These are phyloP conservation scores for Protomyces pachydermus DNA, from an alignment of 1,139 yeast species.

Conservation along the genomic window DNA sequence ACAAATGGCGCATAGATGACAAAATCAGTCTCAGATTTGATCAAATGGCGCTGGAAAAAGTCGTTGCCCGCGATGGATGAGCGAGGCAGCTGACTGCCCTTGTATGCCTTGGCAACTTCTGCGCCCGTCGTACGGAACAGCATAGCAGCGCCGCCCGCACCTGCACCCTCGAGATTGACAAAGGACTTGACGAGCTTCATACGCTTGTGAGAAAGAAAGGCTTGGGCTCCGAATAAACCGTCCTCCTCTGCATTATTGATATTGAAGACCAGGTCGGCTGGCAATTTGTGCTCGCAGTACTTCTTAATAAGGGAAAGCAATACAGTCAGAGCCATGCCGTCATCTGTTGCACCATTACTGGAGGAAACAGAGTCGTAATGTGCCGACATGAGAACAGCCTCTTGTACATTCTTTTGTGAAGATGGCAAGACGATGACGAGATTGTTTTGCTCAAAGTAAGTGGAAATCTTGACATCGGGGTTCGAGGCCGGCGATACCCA, in stretches of 20 bases:
- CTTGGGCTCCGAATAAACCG: constrained; percentile 77
- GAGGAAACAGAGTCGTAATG: constrained; percentile 90
- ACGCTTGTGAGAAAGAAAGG: constrained; percentile 75
- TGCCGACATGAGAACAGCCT: constrained; percentile 71
- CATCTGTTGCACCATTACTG: constrained; percentile 84
- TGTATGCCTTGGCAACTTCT: constrained; percentile 34
- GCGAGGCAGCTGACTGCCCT: constrained; percentile 33
- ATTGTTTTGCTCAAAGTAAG: constrained; percentile 19
- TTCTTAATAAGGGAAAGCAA: constrained; percentile 64
- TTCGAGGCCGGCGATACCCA: not conserved
- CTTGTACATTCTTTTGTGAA: constrained; percentile 42
- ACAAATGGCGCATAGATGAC: constrained; percentile 53
- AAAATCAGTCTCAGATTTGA: constrained; percentile 82
- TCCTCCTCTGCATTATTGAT: constrained; percentile 89
- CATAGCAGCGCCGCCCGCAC: constrained; percentile 85
- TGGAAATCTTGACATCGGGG: constrained; percentile 4
- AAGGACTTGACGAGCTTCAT: constrained; percentile 57
- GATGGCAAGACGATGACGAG: constrained; percentile 17
- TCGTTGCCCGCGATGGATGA: constrained; percentile 34
- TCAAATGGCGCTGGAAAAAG: constrained; percentile 44
- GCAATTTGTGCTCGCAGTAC: constrained; percentile 52
- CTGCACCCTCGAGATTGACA: constrained; percentile 90
- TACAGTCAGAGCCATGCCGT: constrained; percentile 86
- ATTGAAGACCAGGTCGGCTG: constrained; percentile 69
- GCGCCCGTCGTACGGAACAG: constrained; percentile 79